Percentiles rank a stretch among this genome's conserved stretches.
phyloP scores from a whole-genome alignment of 1,139 yeast species.

The Chernovozyma sophiae-reginae region DNA sequence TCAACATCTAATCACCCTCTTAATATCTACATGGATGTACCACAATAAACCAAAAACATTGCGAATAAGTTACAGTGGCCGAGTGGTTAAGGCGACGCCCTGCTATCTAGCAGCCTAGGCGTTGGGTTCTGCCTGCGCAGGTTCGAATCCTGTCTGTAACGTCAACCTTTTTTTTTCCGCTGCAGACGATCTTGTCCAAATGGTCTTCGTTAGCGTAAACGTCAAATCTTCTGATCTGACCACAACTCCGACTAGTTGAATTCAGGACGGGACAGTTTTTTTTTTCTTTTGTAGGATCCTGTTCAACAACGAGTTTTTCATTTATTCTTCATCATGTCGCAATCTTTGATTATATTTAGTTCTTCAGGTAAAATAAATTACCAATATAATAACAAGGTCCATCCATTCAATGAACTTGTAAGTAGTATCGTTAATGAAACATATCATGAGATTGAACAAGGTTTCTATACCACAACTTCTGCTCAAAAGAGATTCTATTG shows the following conservation, averaged over 20 bases:
- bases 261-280: too few relatives aligned
- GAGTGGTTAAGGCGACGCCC: constrained; percentile 90
- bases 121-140: constrained; percentile 85
- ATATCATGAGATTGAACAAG: constrained; percentile 27
- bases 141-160: constrained; percentile 89
- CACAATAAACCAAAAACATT: too few relatives aligned
- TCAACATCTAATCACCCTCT: too few relatives aligned
- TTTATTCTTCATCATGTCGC: constrained; percentile 20
- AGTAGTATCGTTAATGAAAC: constrained; percentile 37
- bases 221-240: too few relatives aligned
- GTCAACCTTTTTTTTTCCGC: constrained; percentile 34
- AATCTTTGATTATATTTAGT: constrained; percentile 32
- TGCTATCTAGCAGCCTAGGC: constrained; percentile 61
- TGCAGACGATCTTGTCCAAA: too few relatives aligned
- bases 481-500: constrained; percentile 37
- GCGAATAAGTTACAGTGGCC: constrained; percentile 60
- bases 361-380: constrained; percentile 37
- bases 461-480: constrained; percentile 31
- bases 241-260: too few relatives aligned
- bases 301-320: too few relatives aligned
- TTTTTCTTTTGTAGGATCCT: too few relatives aligned
- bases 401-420: constrained; percentile 42
- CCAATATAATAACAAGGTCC: constrained; percentile 33
- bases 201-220: too few relatives aligned
- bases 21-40: too few relatives aligned